Percentiles rank a stretch among this genome's conserved stretches.
These are phyloP conservation scores for Chloris gayana DNA, from an alignment of 176 grass and related monocot genomes.

Conservation along the genomic window DNA sequence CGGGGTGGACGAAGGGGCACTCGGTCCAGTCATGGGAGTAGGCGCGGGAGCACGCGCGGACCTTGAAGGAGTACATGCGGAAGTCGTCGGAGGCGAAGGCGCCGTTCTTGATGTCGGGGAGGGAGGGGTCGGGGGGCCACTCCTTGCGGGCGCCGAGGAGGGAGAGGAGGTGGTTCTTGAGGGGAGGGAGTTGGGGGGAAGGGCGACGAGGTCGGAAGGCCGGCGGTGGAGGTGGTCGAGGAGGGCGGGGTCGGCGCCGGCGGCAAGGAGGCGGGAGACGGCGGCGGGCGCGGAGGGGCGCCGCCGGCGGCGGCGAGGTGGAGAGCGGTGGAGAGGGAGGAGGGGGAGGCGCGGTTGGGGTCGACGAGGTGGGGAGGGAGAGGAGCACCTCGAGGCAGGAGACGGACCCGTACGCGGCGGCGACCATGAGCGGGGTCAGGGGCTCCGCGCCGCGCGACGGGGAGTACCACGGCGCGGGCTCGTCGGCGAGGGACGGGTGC, in stretches of 20 bases:
- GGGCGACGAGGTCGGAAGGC: constrained; percentile 52
- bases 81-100: constrained; percentile 83
- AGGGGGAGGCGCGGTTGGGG: constrained; percentile 48
- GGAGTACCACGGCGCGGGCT: constrained; percentile 63
- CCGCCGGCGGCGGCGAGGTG: constrained; percentile 70
- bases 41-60: constrained; percentile 70
- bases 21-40: constrained; percentile 91
- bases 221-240: constrained; percentile 55
- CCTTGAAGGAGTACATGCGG: constrained; percentile 85
- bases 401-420: constrained; percentile 61
- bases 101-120: constrained; percentile 84
- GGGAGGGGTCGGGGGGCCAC: constrained; percentile 70
- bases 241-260: constrained; percentile 52
- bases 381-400: constrained; percentile 55
- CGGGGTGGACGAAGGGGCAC: constrained; percentile 87
- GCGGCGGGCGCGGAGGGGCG: constrained; percentile 30
- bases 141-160: constrained; percentile 66
- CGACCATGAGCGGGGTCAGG: constrained; percentile 71
- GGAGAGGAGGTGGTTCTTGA: constrained; percentile 51
- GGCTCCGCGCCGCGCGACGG: constrained; percentile 48
- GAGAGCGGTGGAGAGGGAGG: constrained; percentile 51
- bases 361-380: constrained; percentile 47
- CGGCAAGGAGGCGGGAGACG: constrained; percentile 54
- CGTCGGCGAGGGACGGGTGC: constrained; percentile 48
- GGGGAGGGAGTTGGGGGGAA: constrained; percentile 32